phyloP scores from a whole-genome alignment of 1,284 basidiomycete species.

The Erythrobasidium hasegawianum region DNA sequence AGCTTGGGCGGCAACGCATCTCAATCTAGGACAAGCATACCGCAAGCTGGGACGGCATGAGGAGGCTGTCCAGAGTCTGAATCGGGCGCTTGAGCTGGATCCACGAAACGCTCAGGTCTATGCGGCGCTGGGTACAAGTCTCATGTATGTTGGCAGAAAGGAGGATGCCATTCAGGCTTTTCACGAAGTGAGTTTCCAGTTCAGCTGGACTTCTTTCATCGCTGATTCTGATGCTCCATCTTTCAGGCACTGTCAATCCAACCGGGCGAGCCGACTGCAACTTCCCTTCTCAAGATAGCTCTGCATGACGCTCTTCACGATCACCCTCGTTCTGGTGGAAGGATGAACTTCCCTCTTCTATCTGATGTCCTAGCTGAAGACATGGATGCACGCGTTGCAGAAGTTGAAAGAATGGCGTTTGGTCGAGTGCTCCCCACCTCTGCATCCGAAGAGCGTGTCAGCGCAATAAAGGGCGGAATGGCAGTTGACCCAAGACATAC shows the following conservation, averaged over 20 bases:
- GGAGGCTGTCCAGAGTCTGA: slow-evolving; percentile 67
- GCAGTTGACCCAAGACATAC: not conserved
- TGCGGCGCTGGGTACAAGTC: slow-evolving; percentile 76
- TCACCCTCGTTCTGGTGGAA: not conserved
- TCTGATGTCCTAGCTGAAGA: slow-evolving; percentile 28
- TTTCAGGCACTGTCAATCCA: slow-evolving; percentile 71
- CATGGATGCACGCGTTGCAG: slow-evolving; percentile 13
- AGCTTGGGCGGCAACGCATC: slow-evolving; percentile 79
- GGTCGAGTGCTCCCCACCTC: not conserved
- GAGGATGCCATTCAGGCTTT: slow-evolving; percentile 79
- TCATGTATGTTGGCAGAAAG: slow-evolving; percentile 66
- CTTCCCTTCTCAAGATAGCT: slow-evolving; percentile 78
- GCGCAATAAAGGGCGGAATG: not conserved
- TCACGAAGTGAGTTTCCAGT: slow-evolving; percentile 63
- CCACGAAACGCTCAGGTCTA: slow-evolving; percentile 71
- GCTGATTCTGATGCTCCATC: not conserved
- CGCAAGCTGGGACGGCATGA: slow-evolving; percentile 69
- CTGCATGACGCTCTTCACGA: slow-evolving; percentile 50
- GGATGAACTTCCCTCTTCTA: slow-evolving; percentile 19
- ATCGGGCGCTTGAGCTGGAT: slow-evolving; percentile 72
- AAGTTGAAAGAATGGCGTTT: slow-evolving; percentile 13
- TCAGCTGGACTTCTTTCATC: not conserved
- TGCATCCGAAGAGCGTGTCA: not conserved
- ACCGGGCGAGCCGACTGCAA: slow-evolving; percentile 77
- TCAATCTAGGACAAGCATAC: slow-evolving; percentile 83